Conservation (phyloP, 139 green algal species). For the Chlorella sorokiniana region DNA sequence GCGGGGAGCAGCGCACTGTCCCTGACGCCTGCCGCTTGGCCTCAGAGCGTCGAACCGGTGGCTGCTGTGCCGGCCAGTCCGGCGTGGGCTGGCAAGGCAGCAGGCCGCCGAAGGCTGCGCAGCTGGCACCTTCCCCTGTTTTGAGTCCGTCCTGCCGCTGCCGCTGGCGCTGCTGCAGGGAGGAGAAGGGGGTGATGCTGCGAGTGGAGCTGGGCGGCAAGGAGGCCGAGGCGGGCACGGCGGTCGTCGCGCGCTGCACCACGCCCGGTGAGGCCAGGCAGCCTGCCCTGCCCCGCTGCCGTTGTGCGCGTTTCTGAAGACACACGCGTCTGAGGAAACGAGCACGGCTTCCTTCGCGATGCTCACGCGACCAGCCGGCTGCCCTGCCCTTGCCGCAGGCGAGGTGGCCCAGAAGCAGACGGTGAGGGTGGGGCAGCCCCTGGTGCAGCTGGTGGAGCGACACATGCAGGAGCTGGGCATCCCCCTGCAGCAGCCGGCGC, state of each 20-base stretch:
- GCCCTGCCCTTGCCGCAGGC: too few relatives aligned
- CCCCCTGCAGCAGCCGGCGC: neutral
- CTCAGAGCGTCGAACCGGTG: neutral
- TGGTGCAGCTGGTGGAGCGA: neutral
- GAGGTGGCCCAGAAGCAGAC: constrained; percentile 50
- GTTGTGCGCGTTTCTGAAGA: too few relatives aligned
- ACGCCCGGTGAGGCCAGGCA: neutral
- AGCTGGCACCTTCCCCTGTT: neutral
- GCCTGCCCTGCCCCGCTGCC: neutral
- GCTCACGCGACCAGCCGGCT: too few relatives aligned
- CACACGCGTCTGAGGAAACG: neutral
- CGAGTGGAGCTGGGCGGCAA: constrained; percentile 52
- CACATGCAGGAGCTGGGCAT: constrained; percentile 8
- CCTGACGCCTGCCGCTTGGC: neutral
- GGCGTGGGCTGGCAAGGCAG: too few relatives aligned
- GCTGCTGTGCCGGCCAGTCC: neutral
- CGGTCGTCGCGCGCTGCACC: constrained; percentile 39
- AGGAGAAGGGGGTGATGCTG: constrained; percentile 53
- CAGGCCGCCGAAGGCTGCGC: neutral
- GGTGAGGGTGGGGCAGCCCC: constrained; percentile 1
- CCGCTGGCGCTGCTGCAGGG: constrained; percentile 24
- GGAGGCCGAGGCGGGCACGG: constrained; percentile 34
- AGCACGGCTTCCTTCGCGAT: too few relatives aligned
- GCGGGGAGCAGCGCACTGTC: neutral
- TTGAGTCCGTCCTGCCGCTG: neutral